Evolutionary conservation across 495 filamentous ascomycete species (phyloP).

Genomic region (Xylaria castorea): DNA sequence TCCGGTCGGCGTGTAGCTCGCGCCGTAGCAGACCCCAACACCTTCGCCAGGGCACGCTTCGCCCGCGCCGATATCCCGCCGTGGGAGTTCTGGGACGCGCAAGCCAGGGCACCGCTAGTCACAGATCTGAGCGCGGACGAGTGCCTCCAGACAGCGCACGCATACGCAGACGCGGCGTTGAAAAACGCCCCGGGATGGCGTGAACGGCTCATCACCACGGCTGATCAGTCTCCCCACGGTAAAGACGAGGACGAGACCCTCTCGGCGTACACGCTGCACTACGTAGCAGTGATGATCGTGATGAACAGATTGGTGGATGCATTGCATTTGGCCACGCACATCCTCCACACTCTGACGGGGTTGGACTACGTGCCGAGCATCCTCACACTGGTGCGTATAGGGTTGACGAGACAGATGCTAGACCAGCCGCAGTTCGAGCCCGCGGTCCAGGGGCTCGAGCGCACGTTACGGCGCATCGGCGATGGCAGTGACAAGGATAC

Average conservation of each 20-base stretch:
- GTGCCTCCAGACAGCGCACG: slow-evolving; percentile 30
- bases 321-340: slow-evolving; percentile 19
- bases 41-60: slow-evolving; percentile 27
- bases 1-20: background rate
- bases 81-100: slow-evolving; percentile 33
- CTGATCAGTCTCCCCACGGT: slow-evolving; percentile 20
- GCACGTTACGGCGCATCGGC: slow-evolving; percentile 5
- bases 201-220: background rate
- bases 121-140: slow-evolving; percentile 34
- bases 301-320: background rate
- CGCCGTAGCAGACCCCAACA: background rate
- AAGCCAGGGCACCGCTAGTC: slow-evolving; percentile 9
- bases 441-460: slow-evolving; percentile 19
- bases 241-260: background rate
- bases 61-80: slow-evolving; percentile 37
- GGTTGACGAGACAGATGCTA: background rate
- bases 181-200: slow-evolving; percentile 15
- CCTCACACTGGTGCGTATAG: slow-evolving; percentile 26
- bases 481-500: background rate
- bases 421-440: slow-evolving; percentile 28
- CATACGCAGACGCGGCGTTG: slow-evolving; percentile 37
- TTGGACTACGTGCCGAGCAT: slow-evolving; percentile 32
- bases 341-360: slow-evolving; percentile 25
- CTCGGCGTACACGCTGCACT: slow-evolving; percentile 31
- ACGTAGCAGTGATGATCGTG: slow-evolving; percentile 20